These are phyloP conservation scores for Polytrichum commune DNA, from an alignment of 225 moss, liverwort and hornwort species.

Conservation along the genomic window DNA sequence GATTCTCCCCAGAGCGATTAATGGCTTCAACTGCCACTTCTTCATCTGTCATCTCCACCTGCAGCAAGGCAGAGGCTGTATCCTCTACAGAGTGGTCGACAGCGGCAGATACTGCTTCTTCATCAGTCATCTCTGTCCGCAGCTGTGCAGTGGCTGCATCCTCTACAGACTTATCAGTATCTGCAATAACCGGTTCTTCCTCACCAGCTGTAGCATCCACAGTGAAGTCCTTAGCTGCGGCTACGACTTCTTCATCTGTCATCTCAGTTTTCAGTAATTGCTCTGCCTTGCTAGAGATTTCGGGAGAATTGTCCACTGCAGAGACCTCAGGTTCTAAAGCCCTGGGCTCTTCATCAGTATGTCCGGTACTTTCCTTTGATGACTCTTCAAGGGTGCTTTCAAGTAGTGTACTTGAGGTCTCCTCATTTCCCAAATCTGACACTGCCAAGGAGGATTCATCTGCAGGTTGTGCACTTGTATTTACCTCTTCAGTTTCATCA, in stretches of 20 bases:
- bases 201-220: not conserved
- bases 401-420: not conserved
- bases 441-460: not conserved
- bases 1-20: not conserved
- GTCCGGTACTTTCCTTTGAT: not conserved
- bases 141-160: not conserved
- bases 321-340: not conserved
- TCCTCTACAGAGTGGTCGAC: not conserved
- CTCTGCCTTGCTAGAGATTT: not conserved
- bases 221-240: not conserved
- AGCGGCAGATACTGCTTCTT: not conserved
- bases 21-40: not conserved
- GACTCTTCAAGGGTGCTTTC: not conserved
- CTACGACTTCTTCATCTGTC: not conserved
- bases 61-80: not conserved
- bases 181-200: not conserved
- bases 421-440: not conserved
- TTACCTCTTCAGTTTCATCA: not conserved
- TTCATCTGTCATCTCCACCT: not conserved
- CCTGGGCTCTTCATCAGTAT: not conserved
- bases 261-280: not conserved
- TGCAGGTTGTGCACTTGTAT: not conserved
- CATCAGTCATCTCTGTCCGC: not conserved
- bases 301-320: not conserved
- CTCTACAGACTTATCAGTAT: not conserved